Percentiles rank a stretch among this genome's conserved stretches.
Conservation (phyloP, 306 rosid genomes). For the Rubus idaeus region DNA sequence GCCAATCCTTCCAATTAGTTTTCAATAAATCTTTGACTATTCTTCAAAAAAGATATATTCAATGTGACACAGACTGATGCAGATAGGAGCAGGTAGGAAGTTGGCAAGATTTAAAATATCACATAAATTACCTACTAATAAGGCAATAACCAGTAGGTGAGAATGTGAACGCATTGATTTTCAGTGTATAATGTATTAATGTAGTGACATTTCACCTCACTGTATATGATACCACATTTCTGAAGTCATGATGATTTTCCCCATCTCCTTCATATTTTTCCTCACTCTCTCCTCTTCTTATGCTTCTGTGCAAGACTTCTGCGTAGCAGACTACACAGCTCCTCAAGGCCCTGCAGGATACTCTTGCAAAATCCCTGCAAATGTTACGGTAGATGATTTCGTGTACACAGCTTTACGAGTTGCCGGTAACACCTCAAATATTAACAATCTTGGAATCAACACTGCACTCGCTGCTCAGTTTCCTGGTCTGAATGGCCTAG, state of each 20-base stretch:
- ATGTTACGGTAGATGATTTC: slow-evolving; percentile 49
- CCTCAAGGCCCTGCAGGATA: slow-evolving; percentile 34
- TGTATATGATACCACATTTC: too few relatives aligned
- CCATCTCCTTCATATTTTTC: too few relatives aligned
- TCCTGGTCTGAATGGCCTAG: slow-evolving; percentile 69
- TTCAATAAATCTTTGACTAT: too few relatives aligned
- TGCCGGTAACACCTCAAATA: slow-evolving; percentile 60
- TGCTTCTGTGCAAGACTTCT: too few relatives aligned
- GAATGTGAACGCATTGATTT: background rate
- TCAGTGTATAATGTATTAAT: too few relatives aligned
- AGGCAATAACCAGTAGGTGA: background rate
- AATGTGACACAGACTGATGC: background rate
- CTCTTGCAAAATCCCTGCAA: slow-evolving; percentile 51
- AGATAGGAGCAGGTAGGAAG: background rate
- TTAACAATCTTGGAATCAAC: slow-evolving; percentile 42
- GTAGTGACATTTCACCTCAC: background rate
- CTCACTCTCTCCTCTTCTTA: too few relatives aligned
- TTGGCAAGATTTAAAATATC: background rate
- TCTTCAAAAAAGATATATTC: too few relatives aligned
- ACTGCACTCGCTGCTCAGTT: slow-evolving; percentile 54
- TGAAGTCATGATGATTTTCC: too few relatives aligned
- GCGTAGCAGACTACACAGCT: too few relatives aligned
- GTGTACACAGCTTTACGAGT: slow-evolving; percentile 44
- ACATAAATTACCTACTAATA: background rate
- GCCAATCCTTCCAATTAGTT: too few relatives aligned